Base-by-base conservation (phyloP, 257 asterid species). In the Haberlea rhodopensis region DNA sequence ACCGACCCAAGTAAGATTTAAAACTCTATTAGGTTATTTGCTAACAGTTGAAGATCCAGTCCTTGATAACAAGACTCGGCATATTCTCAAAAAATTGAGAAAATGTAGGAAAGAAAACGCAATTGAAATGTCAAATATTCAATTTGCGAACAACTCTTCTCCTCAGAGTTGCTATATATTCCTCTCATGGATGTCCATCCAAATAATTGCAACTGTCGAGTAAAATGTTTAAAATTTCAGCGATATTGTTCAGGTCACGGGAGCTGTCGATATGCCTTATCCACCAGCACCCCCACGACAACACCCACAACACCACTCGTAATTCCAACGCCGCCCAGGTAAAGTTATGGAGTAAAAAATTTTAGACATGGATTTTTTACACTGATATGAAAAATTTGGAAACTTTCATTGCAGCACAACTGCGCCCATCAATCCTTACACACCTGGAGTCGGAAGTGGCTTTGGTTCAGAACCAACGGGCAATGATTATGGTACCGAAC, bases 1-100 rank as follows among this genome's bases (percentile, higher is more conserved):
- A 82, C 91, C 6, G 95, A 94, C 66, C 97, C 99, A 79, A 94
- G 99, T 94, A 84, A 80, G 96, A 73, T 7, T 43, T 37, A 18
- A 7, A 66, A 29, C 19, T 52, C 34, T 5, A 52, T 24, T 37
- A 18, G 31, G 34, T 52, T 40, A 34, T 59, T 19, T 49, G 62
- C 57, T 60, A 15, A 57, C 37, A 26, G 57, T 46, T 55, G 8
- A 45, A 45, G 16, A 53, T 18, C 16, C 18, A n/a, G 7, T 57
- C 29, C 32, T 55, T 10, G 53, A 15, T 67, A 21, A 56, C 20
- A 56, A 24, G 58, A 13, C 22, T 23, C 24, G 7, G 5, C 1
- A 31, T n/a, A 37, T 37, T 37, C 45, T 13, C 53, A 45, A 45
- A n/a, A 26, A 25, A 4, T n/a, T 24, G 24, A 6, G 37, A n/a